A percentile compares a stretch with the other conserved stretches of the same genome.
phyloP scores from a whole-genome alignment of 768 basidiomycete species.

The Mrakia blollopis region DNA sequence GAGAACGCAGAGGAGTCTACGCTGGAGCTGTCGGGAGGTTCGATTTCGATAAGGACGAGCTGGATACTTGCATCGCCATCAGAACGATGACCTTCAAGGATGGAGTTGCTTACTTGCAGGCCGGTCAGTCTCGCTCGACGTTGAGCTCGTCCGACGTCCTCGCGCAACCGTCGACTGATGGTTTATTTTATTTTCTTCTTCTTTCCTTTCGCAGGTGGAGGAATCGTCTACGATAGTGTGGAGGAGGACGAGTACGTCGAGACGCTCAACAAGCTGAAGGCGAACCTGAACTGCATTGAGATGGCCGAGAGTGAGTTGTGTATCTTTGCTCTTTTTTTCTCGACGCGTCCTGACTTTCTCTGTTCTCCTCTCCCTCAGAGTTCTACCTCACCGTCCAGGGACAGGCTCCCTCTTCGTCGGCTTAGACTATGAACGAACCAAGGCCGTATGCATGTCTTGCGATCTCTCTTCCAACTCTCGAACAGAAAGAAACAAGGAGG shows the following conservation, averaged over 20 bases:
- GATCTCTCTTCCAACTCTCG: too few species aligned
- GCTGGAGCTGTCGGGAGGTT: slow-evolving; percentile 98
- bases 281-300: slow-evolving; percentile 78
- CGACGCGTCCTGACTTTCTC: background rate
- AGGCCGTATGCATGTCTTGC: too few species aligned
- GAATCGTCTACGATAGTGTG: slow-evolving; percentile 92
- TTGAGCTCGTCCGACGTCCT: too few species aligned
- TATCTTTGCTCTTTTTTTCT: background rate
- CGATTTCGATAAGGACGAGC: slow-evolving; percentile 77
- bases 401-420: background rate
- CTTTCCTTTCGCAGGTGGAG: slow-evolving; percentile 58
- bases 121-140: slow-evolving; percentile 43
- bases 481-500: too few species aligned
- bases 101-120: slow-evolving; percentile 79
- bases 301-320: slow-evolving; percentile 74
- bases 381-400: slow-evolving; percentile 17
- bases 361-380: slow-evolving; percentile 8
- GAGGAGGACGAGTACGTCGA: slow-evolving; percentile 97
- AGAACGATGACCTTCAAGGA: slow-evolving; percentile 96
- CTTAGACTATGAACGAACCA: background rate
- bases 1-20: slow-evolving; percentile 86
- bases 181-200: background rate
- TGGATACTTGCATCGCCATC: slow-evolving; percentile 99
- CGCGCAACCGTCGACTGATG: background rate
- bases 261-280: slow-evolving; percentile 88